These are phyloP conservation scores for Lasiosphaeria ovina DNA, from an alignment of 495 filamentous ascomycete genomes.

Conservation along the genomic window DNA sequence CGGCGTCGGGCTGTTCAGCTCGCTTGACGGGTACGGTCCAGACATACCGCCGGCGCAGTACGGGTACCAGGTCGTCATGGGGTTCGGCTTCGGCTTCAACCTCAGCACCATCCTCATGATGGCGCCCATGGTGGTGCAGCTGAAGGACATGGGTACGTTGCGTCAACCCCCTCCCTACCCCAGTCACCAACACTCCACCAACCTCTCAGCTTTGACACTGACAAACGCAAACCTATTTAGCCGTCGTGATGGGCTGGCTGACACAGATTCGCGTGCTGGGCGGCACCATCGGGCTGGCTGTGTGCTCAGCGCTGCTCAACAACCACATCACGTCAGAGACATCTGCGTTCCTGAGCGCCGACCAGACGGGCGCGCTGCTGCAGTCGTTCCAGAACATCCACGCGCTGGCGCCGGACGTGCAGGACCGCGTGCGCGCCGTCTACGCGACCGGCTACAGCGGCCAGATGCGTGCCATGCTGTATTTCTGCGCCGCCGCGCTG, in stretches of 20 bases:
- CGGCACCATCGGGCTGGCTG: conserved; percentile 44
- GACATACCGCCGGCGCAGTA: conserved; percentile 32
- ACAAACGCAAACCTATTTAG: neutral
- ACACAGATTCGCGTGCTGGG: conserved; percentile 52
- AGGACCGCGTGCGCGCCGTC: conserved; percentile 1
- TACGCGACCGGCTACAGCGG: conserved; percentile 10
- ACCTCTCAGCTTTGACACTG: conserved; percentile 33
- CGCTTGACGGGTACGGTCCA: conserved; percentile 30
- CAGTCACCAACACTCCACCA: neutral
- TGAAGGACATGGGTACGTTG: conserved; percentile 40
- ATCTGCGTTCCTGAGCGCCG: neutral
- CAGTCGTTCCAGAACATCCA: conserved; percentile 12
- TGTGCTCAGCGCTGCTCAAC: conserved; percentile 18
- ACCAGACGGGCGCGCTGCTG: conserved; percentile 3
- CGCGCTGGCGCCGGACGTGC: conserved; percentile 5
- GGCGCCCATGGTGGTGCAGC: conserved; percentile 40
- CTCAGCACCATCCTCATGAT: conserved; percentile 40
- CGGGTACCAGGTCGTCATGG: conserved; percentile 47
- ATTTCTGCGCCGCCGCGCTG: conserved; percentile 10
- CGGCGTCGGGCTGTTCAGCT: conserved; percentile 45
- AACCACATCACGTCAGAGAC: conserved; percentile 9
- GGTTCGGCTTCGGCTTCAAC: conserved; percentile 44
- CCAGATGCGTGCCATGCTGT: conserved; percentile 19
- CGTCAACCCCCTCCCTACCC: conserved; percentile 14
- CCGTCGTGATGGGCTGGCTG: conserved; percentile 38